Evolutionary conservation across 2,329 filamentous ascomycete species (phyloP).

Genomic region (Cadophora sp.): DNA sequence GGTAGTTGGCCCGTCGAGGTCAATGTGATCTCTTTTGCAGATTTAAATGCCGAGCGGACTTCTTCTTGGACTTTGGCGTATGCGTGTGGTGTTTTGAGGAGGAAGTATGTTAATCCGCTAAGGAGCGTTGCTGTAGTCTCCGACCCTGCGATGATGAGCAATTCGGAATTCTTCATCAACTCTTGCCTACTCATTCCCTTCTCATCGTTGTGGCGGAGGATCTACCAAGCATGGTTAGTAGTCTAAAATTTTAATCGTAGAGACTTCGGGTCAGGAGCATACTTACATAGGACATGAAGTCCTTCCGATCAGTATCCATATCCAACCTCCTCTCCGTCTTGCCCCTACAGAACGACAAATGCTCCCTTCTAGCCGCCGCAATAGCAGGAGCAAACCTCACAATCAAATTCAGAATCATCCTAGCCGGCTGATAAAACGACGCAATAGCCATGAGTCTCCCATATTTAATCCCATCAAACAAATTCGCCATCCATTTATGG

Average conservation of each 20-base stretch:
- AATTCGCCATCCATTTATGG: too few species aligned
- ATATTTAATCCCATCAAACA: too few species aligned
- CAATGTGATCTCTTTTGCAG: conserved; percentile 10
- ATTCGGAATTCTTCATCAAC: conserved; percentile 1
- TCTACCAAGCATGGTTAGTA: too few species aligned
- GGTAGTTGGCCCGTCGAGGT: conserved; percentile 15
- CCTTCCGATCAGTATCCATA: conserved; percentile 18
- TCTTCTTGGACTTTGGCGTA: conserved; percentile 7
- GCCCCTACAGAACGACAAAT: conserved; percentile 9
- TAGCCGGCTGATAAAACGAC: too few species aligned
- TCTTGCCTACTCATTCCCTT: conserved; percentile 17
- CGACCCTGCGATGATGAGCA: conserved; percentile 15
- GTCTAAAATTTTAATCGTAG: neutral
- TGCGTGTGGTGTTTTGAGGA: neutral
- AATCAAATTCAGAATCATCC: too few species aligned
- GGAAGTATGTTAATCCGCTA: conserved; percentile 10
- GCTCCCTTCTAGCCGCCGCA: too few species aligned
- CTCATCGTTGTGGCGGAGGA: conserved; percentile 7
- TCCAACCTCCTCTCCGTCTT: conserved; percentile 19
- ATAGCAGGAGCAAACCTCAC: too few species aligned
- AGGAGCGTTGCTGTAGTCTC: conserved; percentile 19
- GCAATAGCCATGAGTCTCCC: too few species aligned
- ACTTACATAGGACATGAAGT: conserved; percentile 19
- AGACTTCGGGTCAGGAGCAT: neutral
- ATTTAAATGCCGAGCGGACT: conserved; percentile 3